phyloP scores from a whole-genome alignment of 2,329 filamentous ascomycete genomes.

The Lizonia empirigonia region DNA sequence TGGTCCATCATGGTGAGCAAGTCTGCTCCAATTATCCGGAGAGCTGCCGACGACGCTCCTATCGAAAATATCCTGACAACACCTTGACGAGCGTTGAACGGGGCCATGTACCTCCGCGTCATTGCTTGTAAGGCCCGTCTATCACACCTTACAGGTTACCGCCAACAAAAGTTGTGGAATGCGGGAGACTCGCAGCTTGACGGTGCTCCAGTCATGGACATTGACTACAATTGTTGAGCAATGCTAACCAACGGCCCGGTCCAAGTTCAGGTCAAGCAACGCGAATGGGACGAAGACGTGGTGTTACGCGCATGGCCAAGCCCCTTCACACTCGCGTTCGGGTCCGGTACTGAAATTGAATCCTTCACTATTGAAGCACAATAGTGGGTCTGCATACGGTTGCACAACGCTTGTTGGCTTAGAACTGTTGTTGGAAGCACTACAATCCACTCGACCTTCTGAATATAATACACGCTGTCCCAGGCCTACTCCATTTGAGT shows the following conservation, averaged over 20 bases:
- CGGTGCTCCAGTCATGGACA: too few relatives aligned
- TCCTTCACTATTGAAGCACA: slow-evolving; percentile 3
- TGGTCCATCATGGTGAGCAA: not conserved
- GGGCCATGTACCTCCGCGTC: slow-evolving; percentile 1
- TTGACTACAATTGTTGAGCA: not conserved
- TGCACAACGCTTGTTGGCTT: not conserved
- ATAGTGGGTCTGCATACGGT: slow-evolving; percentile 1
- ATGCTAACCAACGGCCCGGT: not conserved
- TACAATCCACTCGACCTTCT: not conserved
- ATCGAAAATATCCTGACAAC: not conserved
- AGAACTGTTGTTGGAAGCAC: not conserved
- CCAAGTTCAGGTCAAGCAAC: not conserved
- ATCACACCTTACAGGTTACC: not conserved
- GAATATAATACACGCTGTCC: not conserved
- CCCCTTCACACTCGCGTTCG: not conserved
- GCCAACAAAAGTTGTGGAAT: not conserved
- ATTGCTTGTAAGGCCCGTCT: not conserved
- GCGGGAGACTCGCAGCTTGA: too few relatives aligned
- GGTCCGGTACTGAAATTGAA: not conserved
- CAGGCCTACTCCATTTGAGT: not conserved
- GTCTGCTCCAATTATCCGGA: not conserved
- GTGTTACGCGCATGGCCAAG: not conserved
- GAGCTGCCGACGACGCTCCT: not conserved
- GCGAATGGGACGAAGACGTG: not conserved
- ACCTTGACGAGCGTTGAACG: not conserved